Evolutionary conservation across 1,139 yeast species (phyloP), one percentile per base, ranked within the genome.

Genomic region (Suhomyces wounanorum): DNA sequence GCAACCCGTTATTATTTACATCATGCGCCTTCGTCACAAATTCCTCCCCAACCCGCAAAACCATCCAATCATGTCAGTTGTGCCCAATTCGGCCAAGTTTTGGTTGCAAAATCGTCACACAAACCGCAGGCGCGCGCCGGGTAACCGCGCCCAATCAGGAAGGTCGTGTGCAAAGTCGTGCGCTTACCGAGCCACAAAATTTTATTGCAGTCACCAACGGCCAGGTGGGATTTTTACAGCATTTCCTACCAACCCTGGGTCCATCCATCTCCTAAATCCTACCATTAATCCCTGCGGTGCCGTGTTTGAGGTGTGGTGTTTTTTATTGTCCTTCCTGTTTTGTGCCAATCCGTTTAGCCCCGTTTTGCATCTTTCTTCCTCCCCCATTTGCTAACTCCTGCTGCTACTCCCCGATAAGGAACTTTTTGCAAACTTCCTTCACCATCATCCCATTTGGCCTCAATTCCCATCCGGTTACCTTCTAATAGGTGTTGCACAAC

Each of bases 171-270:
- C 14, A 40, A 13, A 31, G 48, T 46, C 52, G 52, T 50, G 52
- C 38, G 30, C n/a, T 42, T 42, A 44, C 50, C 49, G 40, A 47
- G 52, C 48, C 52, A 50, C 52, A 51, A 51, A 51, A 47, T 51
- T 51, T 51, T 51, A 51, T 51, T 51, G 53, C 53, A 51, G 53
- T 51, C 53, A 51, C 53, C 52, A 47, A 50, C 52, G 48, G 52
- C 46, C 50, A 50, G 52, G 47, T 47, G 48, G 52, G 52, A 50
- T 26, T 50, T 50, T 50, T 50, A 50, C 50, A 50, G 52, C 52
- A 40, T 50, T 50, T 44, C 17, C 25, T 30, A 28, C 44, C 40
- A 18, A 38, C 43, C 16, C 26, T 41, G 37, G 26, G 11, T n/a
- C 36, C 16, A 40, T 11, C 28, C 5, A n/a, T 33, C 25, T 16